Conservation (phyloP, 345 rosid genomes). For the Psidium guajava region DNA sequence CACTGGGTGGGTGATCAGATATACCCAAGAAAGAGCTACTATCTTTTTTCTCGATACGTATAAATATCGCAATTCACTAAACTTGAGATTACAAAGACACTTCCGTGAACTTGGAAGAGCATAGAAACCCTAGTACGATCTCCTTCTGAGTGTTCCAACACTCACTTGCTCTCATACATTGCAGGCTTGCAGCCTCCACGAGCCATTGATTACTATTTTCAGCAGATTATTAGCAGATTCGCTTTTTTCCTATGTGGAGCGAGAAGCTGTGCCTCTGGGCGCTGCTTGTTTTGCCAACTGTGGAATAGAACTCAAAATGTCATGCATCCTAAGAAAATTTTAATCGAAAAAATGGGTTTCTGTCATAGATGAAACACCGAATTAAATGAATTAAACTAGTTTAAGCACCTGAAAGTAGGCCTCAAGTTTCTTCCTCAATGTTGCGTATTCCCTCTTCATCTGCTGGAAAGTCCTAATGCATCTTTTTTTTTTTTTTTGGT, state of each 20-base stretch:
- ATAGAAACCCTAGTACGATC: background rate
- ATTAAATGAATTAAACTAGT: background rate
- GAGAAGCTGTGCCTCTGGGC: slow-evolving; percentile 47
- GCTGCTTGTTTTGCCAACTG: slow-evolving; percentile 83
- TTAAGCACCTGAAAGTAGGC: slow-evolving; percentile 62
- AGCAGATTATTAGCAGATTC: background rate
- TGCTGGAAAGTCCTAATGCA: slow-evolving; percentile 73
- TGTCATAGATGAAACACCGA: background rate
- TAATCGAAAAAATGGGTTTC: background rate
- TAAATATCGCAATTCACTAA: background rate
- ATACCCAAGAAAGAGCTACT: background rate
- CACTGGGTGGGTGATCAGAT: background rate
- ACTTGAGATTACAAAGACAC: background rate
- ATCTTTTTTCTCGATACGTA: background rate
- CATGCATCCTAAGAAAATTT: background rate
- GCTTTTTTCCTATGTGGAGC: slow-evolving; percentile 25
- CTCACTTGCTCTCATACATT: background rate
- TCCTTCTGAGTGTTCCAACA: background rate
- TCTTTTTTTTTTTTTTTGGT: slow-evolving; percentile 5
- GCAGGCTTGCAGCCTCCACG: background rate
- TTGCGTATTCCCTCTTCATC: slow-evolving; percentile 70
- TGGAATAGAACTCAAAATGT: background rate
- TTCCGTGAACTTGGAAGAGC: background rate
- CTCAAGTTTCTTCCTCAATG: slow-evolving; percentile 71
- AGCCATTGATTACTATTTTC: background rate